phyloP scores from a whole-genome alignment of 805 yeast species.

The Monosporozyma yasuniensis region DNA sequence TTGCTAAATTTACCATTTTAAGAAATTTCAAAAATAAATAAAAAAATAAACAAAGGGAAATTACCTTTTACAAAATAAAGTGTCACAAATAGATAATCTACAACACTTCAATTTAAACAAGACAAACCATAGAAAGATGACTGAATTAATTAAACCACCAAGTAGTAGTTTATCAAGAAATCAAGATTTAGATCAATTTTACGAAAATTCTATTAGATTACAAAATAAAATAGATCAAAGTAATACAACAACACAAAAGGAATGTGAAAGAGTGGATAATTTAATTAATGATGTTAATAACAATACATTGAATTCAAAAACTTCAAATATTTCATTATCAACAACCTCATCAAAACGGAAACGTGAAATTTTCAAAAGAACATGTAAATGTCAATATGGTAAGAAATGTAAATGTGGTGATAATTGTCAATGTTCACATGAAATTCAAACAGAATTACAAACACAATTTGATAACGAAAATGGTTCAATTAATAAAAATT shows the following conservation, averaged over 20 bases:
- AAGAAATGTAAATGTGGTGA: conserved; percentile 1
- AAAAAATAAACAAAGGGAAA: not conserved
- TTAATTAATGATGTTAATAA: not conserved
- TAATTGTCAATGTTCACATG: not conserved
- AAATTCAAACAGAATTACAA: not conserved
- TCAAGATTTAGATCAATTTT: not conserved
- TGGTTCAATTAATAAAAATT: no score
- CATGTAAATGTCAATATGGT: not conserved
- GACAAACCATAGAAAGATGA: not conserved
- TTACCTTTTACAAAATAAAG: not conserved
- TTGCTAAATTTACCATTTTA: not conserved
- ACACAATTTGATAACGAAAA: not conserved
- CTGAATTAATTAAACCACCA: not conserved
- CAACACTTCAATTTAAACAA: not conserved
- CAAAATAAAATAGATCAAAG: not conserved
- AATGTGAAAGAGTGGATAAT: not conserved
- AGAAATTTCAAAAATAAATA: not conserved
- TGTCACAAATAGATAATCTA: not conserved
- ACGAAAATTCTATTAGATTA: not conserved
- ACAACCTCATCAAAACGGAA: not conserved
- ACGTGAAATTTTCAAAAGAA: not conserved
- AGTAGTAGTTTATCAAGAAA: not conserved
- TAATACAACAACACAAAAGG: not conserved
- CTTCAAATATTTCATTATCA: not conserved
- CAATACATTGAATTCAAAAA: not conserved